Evolutionary conservation across 2,329 filamentous ascomycete genomes (phyloP).

Genomic region (Penicillium palitans): DNA sequence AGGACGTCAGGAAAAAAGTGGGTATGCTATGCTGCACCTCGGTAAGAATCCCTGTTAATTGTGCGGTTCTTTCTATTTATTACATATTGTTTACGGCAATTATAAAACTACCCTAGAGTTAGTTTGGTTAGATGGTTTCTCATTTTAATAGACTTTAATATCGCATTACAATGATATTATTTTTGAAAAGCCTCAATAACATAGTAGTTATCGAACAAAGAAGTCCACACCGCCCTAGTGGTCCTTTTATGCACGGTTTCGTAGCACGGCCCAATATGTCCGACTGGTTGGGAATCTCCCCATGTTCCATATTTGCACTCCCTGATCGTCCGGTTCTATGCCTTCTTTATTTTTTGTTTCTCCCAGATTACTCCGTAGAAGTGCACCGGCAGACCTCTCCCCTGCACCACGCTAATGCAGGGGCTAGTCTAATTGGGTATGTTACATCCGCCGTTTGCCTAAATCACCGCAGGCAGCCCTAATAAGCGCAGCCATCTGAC

Average conservation of each 20-base stretch:
- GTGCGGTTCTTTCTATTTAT: not conserved
- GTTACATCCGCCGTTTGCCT: not conserved
- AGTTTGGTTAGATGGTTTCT: not conserved
- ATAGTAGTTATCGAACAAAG: too few relatives aligned
- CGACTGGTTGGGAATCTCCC: not conserved
- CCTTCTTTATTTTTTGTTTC: not conserved
- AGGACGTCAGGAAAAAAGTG: not conserved
- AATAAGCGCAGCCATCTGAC: not conserved
- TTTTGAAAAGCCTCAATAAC: not conserved
- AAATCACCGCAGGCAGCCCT: too few relatives aligned
- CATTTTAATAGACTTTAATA: not conserved
- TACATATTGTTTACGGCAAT: not conserved
- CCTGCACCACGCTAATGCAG: not conserved
- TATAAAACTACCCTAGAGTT: not conserved
- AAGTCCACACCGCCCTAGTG: not conserved
- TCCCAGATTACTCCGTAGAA: not conserved
- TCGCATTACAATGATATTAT: not conserved
- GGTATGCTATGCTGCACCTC: not conserved
- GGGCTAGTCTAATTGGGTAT: not conserved
- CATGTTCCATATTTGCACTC: not conserved
- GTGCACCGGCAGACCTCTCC: not conserved
- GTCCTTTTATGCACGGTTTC: not conserved
- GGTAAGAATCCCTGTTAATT: not conserved
- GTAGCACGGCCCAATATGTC: not conserved
- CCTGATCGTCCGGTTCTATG: not conserved